Base-by-base conservation (phyloP, 306 rosid genomes). In the Canavalia ensiformis region DNA sequence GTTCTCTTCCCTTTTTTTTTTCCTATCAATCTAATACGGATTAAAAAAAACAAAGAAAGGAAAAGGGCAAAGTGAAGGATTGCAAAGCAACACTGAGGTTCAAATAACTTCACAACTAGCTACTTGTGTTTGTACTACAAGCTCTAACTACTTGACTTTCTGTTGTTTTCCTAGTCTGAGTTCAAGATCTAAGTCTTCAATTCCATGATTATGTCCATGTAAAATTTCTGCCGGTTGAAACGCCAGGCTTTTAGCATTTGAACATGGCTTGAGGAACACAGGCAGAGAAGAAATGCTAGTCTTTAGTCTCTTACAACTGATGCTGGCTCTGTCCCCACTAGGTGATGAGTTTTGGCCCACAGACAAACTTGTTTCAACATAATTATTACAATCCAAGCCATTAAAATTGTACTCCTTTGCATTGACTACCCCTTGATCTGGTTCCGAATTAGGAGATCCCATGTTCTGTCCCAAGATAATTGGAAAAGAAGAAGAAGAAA, bases 141-240 rank as follows among this genome's bases (percentile, higher is more conserved):
- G 11, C 2, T 34, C 35, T 12, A 25, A 33, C 56, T 42, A 70
- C 57, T 87, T 75, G 46, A 87, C 68, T 75, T 84, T 79, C 30
- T 89, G 86, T 69, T 88, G 84, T 65, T 83, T 84, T 72, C 98
- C 98, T 65, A 94, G 90, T 92, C 96, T 88, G 84, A 94, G 97
- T 85, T 94, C 98, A 82, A 94, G 98, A 88, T 94, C 98, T 87
- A 94, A 80, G 57, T 89, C 92, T 68, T 89, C 94, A 73, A 78
- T 83, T 73, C 52, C 79, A 70, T 65, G 85, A 51, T 58, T 35
- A 37, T 59, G 67, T 65, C 74, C 86, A 37, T 11, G 60, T 31
- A 54, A 50, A 4, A 57, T 83, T 81, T 81, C 88, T 49, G 85
- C 74, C 25, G 90, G 75, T 49, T 73, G 88, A 51, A 88, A 77